These are phyloP conservation scores for Adansonia digitata DNA, from an alignment of 345 rosid genomes.

Conservation along the genomic window DNA sequence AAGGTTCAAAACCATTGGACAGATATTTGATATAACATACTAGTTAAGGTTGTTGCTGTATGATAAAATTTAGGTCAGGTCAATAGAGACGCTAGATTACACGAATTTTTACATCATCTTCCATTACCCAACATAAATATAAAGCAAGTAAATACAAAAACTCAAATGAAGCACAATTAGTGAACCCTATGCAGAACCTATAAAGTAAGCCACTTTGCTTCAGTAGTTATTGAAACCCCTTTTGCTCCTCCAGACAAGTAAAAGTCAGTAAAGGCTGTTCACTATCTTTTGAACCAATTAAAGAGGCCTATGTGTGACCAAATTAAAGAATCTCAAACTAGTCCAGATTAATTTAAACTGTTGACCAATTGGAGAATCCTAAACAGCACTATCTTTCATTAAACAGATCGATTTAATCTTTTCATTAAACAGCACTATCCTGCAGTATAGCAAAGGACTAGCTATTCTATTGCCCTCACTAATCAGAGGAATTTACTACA, in stretches of 20 bases:
- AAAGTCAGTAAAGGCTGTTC: neutral
- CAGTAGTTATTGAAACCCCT: neutral
- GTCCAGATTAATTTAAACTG: neutral
- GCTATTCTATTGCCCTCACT: neutral
- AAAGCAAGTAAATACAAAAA: neutral
- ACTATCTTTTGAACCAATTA: neutral
- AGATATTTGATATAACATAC: neutral
- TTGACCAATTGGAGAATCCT: neutral
- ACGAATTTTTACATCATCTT: neutral
- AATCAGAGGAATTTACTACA: neutral
- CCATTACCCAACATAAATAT: neutral
- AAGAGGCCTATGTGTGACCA: neutral
- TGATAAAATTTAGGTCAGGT: neutral
- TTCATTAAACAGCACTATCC: neutral
- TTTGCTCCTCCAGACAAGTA: neutral
- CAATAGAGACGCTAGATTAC: neutral
- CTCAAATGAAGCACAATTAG: neutral
- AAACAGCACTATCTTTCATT: too few relatives aligned
- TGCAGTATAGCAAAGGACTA: neutral
- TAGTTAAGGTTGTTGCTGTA: neutral
- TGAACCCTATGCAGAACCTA: neutral
- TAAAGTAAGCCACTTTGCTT: neutral
- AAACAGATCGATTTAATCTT: neutral
- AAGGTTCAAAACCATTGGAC: neutral
- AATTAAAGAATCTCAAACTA: neutral